phyloP scores from a whole-genome alignment of 441 rosid genomes.

The Gossypium lobatum region DNA sequence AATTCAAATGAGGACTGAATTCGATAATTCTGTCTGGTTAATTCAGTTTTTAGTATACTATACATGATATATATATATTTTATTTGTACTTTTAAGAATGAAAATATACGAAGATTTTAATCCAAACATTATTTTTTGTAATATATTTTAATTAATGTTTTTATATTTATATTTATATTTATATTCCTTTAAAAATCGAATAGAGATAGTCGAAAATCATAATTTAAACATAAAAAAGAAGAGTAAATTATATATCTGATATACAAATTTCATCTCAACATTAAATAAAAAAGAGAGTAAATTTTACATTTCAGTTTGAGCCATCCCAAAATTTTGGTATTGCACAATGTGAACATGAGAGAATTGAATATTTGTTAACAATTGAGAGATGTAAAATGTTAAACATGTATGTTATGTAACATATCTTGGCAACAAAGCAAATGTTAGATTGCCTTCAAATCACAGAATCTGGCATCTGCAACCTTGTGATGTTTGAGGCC shows the following conservation, averaged over 20 bases:
- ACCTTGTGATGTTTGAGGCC: conserved; percentile 58
- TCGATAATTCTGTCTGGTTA: no score
- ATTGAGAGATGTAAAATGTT: conserved; percentile 8
- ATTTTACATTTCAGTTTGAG: background rate
- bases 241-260: background rate
- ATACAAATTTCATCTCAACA: conserved; percentile 9
- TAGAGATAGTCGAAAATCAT: no score
- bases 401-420: conserved; percentile 3
- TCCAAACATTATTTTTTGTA: no score
- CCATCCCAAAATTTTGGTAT: conserved; percentile 2
- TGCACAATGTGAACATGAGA: conserved; percentile 10
- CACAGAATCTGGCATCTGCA: conserved; percentile 72
- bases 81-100: no score
- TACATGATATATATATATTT: no score
- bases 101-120: no score
- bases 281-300: background rate
- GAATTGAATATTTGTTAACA: conserved; percentile 1
- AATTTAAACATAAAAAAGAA: no score
- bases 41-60: no score
- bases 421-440: conserved; percentile 8
- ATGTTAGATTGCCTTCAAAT: conserved; percentile 22
- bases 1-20: no score
- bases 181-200: no score
- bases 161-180: no score
- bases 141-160: no score